These are phyloP conservation scores for Ensete glaucum DNA, from an alignment of 176 grass and related monocot species.

Conservation along the genomic window DNA sequence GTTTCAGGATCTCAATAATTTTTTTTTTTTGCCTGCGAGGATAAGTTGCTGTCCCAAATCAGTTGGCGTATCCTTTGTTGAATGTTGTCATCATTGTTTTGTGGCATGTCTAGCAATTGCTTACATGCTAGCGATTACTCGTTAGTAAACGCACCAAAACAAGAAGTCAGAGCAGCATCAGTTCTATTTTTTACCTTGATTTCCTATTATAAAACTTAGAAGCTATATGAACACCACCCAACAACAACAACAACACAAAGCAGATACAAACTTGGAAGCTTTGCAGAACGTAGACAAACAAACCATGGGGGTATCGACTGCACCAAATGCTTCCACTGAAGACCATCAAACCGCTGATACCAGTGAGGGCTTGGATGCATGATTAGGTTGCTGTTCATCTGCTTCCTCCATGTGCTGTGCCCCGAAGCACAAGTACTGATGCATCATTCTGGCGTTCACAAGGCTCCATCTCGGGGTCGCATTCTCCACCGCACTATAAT, in stretches of 20 bases:
- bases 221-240: background rate
- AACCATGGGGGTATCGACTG: too few relatives aligned
- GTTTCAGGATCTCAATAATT: too few relatives aligned
- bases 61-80: too few relatives aligned
- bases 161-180: background rate
- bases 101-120: too few relatives aligned
- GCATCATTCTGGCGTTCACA: constrained; percentile 56
- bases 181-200: background rate
- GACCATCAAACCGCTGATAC: constrained; percentile 40
- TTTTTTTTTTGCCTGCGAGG: too few relatives aligned
- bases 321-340: background rate
- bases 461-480: constrained; percentile 25
- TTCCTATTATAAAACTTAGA: background rate
- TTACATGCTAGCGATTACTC: too few relatives aligned
- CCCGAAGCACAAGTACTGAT: constrained; percentile 69
- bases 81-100: too few relatives aligned
- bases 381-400: constrained; percentile 44
- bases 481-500: constrained; percentile 18
- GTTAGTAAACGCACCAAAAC: too few relatives aligned
- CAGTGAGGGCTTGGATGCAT: constrained; percentile 46
- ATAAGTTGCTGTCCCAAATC: too few relatives aligned
- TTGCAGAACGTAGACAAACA: background rate
- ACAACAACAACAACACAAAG: background rate
- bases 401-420: constrained; percentile 53
- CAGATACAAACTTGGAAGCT: background rate